A percentile compares a stretch with the other conserved stretches of the same genome.
These are phyloP conservation scores for Phylloporus sp. DNA, from an alignment of 768 basidiomycete genomes.

Conservation along the genomic window DNA sequence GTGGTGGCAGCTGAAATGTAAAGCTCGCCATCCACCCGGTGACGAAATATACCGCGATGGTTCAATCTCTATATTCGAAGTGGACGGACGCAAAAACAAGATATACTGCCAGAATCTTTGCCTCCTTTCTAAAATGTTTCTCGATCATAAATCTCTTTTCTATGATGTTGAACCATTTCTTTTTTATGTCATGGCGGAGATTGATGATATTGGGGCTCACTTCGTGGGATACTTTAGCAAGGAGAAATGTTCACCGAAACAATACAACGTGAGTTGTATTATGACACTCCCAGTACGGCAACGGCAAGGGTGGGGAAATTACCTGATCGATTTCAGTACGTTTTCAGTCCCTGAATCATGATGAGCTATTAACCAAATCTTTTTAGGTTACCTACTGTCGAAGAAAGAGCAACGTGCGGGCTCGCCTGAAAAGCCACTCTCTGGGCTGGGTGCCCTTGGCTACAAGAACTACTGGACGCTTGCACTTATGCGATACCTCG, in stretches of 20 bases:
- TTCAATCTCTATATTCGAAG: constrained; percentile 87
- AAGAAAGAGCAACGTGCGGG: constrained; percentile 90
- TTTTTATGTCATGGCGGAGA: constrained; percentile 96
- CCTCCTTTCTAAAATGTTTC: constrained; percentile 96
- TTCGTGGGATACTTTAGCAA: constrained; percentile 99
- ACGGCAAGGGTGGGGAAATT: constrained; percentile 93
- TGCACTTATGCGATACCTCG: constrained; percentile 76
- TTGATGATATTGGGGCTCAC: constrained; percentile 83
- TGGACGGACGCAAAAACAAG: constrained; percentile 98
- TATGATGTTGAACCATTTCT: constrained; percentile 99
- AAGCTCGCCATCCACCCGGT: constrained; percentile 90
- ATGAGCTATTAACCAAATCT: background rate
- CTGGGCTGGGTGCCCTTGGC: constrained; percentile 86
- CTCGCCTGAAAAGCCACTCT: constrained; percentile 95
- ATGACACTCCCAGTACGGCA: constrained; percentile 97
- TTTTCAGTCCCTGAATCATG: constrained; percentile 8
- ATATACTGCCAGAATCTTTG: constrained; percentile 99
- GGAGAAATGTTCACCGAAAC: constrained; percentile 94
- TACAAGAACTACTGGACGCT: constrained; percentile 95
- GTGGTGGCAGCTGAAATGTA: constrained; percentile 80
- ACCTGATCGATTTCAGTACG: constrained; percentile 95
- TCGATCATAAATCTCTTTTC: constrained; percentile 97
- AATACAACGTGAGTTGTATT: constrained; percentile 98
- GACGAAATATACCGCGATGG: constrained; percentile 98
- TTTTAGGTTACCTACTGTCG: constrained; percentile 86